phyloP scores from a whole-genome alignment of 441 rosid genomes.

The Bocquillonia castaneifolia region DNA sequence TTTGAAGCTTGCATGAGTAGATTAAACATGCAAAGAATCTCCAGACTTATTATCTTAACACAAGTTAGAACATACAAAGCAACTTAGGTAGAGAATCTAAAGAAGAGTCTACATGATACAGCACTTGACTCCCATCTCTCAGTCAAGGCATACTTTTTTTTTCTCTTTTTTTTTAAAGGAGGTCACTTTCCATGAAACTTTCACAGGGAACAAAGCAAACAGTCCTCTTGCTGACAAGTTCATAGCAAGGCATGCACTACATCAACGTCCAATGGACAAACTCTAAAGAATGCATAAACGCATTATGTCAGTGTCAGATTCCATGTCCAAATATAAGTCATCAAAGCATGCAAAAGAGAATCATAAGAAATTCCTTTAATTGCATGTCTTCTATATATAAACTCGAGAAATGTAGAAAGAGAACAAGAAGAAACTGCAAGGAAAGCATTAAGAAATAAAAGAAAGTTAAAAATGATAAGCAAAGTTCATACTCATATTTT shows the following conservation, averaged over 20 bases:
- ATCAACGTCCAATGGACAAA: too few relatives aligned
- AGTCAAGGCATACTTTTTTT: background rate
- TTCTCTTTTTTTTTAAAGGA: too few relatives aligned
- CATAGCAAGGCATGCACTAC: background rate
- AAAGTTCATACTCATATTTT: conserved; percentile 82
- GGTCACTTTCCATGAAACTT: background rate
- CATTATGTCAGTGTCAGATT: background rate
- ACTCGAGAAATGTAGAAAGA: background rate
- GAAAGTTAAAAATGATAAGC: conserved; percentile 3
- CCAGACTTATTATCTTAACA: background rate
- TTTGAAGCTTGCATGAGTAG: too few relatives aligned
- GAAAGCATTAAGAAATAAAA: background rate
- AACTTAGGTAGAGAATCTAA: background rate
- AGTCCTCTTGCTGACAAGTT: too few relatives aligned
- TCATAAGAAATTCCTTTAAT: background rate
- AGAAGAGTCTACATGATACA: background rate
- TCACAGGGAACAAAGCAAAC: background rate
- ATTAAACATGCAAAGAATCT: background rate
- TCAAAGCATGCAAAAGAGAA: background rate
- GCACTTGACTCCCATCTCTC: background rate
- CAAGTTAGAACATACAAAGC: background rate
- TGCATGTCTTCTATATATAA: background rate
- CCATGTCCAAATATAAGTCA: background rate
- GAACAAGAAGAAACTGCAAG: background rate
- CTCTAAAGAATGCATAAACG: background rate